These are phyloP conservation scores for Rhodotorula sp. DNA, from an alignment of 1,284 basidiomycete species.

Conservation along the genomic window DNA sequence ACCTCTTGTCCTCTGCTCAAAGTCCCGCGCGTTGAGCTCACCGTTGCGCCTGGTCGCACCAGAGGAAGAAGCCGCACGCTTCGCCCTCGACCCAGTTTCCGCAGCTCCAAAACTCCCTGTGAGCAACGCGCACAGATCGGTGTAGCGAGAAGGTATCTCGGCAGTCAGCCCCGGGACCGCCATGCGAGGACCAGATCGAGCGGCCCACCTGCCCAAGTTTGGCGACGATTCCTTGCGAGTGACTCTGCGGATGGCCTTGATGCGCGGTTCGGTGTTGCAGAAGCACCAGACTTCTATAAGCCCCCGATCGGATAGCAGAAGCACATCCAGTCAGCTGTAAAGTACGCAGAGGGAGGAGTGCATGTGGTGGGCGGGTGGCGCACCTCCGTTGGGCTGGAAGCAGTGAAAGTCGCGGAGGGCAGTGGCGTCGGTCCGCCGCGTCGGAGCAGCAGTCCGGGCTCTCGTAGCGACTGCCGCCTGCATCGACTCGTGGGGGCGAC, in stretches of 20 bases:
- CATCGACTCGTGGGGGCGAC: too few relatives aligned
- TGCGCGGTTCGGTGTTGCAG: constrained; percentile 27
- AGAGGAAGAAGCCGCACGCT: constrained; percentile 19
- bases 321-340: too few relatives aligned
- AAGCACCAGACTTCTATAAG: constrained; percentile 29
- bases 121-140: background rate
- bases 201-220: constrained; percentile 18
- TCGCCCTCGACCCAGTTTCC: constrained; percentile 22
- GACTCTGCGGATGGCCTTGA: constrained; percentile 18
- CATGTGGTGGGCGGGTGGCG: background rate
- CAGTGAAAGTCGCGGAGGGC: background rate
- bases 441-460: too few relatives aligned
- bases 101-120: constrained; percentile 26
- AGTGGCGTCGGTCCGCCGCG: too few relatives aligned
- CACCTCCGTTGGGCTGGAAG: constrained; percentile 6
- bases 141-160: background rate
- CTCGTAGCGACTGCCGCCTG: too few relatives aligned
- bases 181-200: too few relatives aligned
- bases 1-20: too few relatives aligned
- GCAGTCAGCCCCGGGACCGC: too few relatives aligned
- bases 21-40: background rate
- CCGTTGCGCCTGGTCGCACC: constrained; percentile 18
- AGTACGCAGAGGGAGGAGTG: too few relatives aligned
- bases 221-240: constrained; percentile 25
- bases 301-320: too few relatives aligned